These are phyloP conservation scores for Diaporthe citrichinensis DNA, from an alignment of 2,329 filamentous ascomycete species.

Conservation along the genomic window DNA sequence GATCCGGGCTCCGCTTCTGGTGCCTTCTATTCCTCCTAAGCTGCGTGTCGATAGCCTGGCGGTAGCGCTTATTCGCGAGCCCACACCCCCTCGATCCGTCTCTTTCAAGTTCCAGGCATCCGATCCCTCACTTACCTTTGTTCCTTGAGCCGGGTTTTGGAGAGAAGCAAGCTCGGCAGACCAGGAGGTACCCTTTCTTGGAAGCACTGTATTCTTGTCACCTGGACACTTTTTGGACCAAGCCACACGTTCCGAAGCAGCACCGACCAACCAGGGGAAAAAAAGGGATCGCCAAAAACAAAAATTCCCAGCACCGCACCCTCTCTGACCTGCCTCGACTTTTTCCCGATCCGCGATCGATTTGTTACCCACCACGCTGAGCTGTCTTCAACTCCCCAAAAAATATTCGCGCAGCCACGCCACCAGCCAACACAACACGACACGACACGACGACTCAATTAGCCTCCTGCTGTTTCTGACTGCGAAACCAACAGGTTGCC, in stretches of 20 bases:
- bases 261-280: constrained; percentile 18
- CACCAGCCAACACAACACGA: constrained; percentile 24
- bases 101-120: constrained; percentile 1
- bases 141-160: constrained; percentile 18
- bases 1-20: constrained; percentile 31
- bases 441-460: constrained; percentile 6
- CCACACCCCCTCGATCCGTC: constrained; percentile 29
- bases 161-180: constrained; percentile 20
- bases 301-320: constrained; percentile 30
- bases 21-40: constrained; percentile 20
- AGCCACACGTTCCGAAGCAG: constrained; percentile 36
- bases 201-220: constrained; percentile 26
- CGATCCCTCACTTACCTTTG: constrained; percentile 26
- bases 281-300: constrained; percentile 35
- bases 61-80: constrained; percentile 37
- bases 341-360: constrained; percentile 16
- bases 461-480: constrained; percentile 38
- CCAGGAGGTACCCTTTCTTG: constrained; percentile 28
- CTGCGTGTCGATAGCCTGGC: constrained; percentile 28
- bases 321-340: constrained; percentile 20
- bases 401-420: constrained; percentile 21
- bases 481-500: constrained; percentile 33
- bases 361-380: constrained; percentile 26
- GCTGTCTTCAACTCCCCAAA: constrained; percentile 20
- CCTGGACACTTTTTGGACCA: constrained; percentile 32